Conservation (phyloP, 1,284 basidiomycete species). For the Heterobasidion irregulare region DNA sequence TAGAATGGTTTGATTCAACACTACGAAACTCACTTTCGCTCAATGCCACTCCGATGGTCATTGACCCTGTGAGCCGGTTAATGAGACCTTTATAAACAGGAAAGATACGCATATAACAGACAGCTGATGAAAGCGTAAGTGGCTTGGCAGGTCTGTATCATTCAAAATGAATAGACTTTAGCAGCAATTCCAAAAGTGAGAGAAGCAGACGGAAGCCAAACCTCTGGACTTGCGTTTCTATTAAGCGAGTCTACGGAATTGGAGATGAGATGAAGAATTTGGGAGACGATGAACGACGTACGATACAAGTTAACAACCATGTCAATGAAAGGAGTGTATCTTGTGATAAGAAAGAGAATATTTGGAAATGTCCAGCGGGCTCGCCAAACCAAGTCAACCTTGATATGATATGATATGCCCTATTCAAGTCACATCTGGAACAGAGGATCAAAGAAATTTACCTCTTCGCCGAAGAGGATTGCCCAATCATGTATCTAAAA, state of each 20-base stretch:
- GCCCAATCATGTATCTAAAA: not conserved
- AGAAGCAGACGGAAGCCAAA: not conserved
- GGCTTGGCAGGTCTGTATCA: not conserved
- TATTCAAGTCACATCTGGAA: not conserved
- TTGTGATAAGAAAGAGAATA: not conserved
- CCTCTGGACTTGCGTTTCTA: not conserved
- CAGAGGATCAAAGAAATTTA: not conserved
- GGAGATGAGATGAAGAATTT: not conserved
- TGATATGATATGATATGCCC: not conserved
- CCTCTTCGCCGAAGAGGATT: not conserved
- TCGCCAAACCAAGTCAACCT: not conserved
- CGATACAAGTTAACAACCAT: not conserved
- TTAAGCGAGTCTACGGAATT: not conserved
- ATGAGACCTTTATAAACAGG: not conserved
- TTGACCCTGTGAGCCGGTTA: not conserved
- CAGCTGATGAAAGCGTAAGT: not conserved
- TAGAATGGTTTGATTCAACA: not conserved
- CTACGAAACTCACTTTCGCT: not conserved
- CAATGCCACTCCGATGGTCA: not conserved
- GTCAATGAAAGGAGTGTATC: not conserved
- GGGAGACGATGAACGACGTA: not conserved
- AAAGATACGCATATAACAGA: not conserved
- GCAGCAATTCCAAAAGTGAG: not conserved
- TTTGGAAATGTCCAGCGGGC: not conserved
- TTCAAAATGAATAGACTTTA: not conserved